phyloP scores from a whole-genome alignment of 805 yeast species.

The Teunomyces atbi region DNA sequence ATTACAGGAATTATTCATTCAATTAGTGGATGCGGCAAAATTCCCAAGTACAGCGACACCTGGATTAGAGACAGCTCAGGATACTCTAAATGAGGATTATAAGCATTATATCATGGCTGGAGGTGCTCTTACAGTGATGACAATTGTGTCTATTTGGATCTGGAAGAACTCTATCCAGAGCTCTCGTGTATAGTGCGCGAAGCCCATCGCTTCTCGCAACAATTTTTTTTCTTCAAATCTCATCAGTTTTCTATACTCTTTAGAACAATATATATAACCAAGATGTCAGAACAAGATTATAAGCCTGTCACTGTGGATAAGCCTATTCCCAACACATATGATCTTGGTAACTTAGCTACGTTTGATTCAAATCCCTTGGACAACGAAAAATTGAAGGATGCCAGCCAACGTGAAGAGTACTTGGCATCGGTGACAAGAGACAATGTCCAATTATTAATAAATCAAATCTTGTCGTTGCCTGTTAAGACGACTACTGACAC shows the following conservation, averaged over 20 bases:
- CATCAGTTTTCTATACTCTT: background rate
- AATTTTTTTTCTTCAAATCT: slow-evolving; percentile 3
- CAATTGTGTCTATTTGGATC: slow-evolving; percentile 62
- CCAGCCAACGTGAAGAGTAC: slow-evolving; percentile 57
- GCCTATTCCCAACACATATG: slow-evolving; percentile 84
- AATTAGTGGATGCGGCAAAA: slow-evolving; percentile 84
- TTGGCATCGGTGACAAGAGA: slow-evolving; percentile 75
- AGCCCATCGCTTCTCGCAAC: background rate
- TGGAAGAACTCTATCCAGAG: slow-evolving; percentile 50
- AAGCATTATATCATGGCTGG: slow-evolving; percentile 62
- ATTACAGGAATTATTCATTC: slow-evolving; percentile 77
- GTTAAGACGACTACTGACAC: slow-evolving; percentile 82
- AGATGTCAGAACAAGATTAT: slow-evolving; percentile 23
- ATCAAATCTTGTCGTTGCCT: slow-evolving; percentile 88
- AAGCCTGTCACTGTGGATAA: slow-evolving; percentile 88
- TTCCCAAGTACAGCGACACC: slow-evolving; percentile 78
- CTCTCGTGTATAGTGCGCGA: slow-evolving; percentile 9
- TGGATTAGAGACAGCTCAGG: slow-evolving; percentile 61
- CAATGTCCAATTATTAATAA: slow-evolving; percentile 85
- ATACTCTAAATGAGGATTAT: slow-evolving; percentile 47
- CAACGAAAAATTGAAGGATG: slow-evolving; percentile 52
- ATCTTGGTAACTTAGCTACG: slow-evolving; percentile 86
- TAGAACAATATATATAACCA: background rate
- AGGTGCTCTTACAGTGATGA: slow-evolving; percentile 66
- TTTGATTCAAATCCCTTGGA: slow-evolving; percentile 90